Evolutionary conservation across 441 rosid species (phyloP).

Genomic region (Bocquillonia castaneifolia): DNA sequence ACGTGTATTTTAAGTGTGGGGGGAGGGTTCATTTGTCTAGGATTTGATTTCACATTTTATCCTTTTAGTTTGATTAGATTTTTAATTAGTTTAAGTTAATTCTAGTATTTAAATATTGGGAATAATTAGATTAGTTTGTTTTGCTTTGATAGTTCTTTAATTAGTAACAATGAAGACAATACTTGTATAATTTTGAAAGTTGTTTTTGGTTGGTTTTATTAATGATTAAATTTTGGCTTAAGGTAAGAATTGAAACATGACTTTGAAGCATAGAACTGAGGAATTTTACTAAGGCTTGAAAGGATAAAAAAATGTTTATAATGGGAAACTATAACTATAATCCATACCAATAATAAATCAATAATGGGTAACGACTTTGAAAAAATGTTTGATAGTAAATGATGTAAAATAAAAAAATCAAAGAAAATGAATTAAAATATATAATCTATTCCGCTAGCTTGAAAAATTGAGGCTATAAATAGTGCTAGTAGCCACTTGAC

Average conservation of each 20-base stretch:
- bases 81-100: too few species aligned
- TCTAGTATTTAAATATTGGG: too few species aligned
- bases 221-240: too few species aligned
- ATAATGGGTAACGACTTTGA: not conserved
- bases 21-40: not conserved
- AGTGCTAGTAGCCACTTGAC: not conserved
- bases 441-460: not conserved
- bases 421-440: not conserved
- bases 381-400: not conserved
- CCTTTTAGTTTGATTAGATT: too few species aligned
- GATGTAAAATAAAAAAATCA: not conserved
- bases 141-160: too few species aligned
- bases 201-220: too few species aligned
- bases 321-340: not conserved
- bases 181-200: too few species aligned
- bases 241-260: too few species aligned
- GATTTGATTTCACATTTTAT: not conserved
- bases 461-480: not conserved
- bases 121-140: too few species aligned
- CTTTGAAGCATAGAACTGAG: not conserved
- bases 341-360: not conserved
- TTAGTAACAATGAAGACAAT: too few species aligned
- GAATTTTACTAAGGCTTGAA: not conserved
- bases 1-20: not conserved
- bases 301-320: not conserved